Evolutionary conservation across 148 eudicot species (phyloP).

Genomic region (Nepenthes mirabilis): DNA sequence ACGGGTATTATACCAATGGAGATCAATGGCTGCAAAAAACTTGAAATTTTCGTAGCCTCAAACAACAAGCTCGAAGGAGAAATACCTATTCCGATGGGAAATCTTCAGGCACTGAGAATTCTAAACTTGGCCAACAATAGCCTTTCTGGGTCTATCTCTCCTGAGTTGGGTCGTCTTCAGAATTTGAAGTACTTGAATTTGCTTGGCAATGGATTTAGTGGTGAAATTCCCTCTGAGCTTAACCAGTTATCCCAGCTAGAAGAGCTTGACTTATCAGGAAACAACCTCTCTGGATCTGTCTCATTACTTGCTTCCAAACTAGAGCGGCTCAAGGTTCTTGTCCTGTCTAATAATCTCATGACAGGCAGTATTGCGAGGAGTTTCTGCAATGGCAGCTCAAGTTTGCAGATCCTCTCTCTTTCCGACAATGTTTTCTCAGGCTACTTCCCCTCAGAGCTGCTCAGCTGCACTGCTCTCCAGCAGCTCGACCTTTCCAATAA

Average conservation of each 20-base stretch:
- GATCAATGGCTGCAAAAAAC: conserved; percentile 36
- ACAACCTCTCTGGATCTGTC: conserved; percentile 55
- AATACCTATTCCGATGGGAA: conserved; percentile 52
- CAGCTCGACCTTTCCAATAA: conserved; percentile 65
- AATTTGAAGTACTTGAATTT: conserved; percentile 57
- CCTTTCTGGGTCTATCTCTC: conserved; percentile 53
- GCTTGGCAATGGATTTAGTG: conserved; percentile 52
- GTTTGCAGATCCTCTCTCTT: conserved; percentile 31
- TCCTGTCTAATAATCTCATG: conserved; percentile 42
- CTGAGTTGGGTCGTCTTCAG: conserved; percentile 28
- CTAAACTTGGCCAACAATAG: conserved; percentile 74
- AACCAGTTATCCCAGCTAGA: conserved; percentile 37
- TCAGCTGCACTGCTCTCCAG: conserved; percentile 46
- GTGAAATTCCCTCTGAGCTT: conserved; percentile 47
- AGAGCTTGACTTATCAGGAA: conserved; percentile 53
- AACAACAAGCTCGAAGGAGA: conserved; percentile 62
- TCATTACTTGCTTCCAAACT: conserved; percentile 22
- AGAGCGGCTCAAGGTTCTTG: conserved; percentile 43
- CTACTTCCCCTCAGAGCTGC: conserved; percentile 39
- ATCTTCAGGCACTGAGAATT: conserved; percentile 33
- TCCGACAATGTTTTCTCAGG: conserved; percentile 46
- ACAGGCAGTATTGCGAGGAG: conserved; percentile 29
- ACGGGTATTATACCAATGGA: conserved; percentile 46
- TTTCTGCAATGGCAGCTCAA: conserved; percentile 39
- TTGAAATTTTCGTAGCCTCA: conserved; percentile 62